Conservation (phyloP, 768 basidiomycete species). For the Termitomyces sp. region DNA sequence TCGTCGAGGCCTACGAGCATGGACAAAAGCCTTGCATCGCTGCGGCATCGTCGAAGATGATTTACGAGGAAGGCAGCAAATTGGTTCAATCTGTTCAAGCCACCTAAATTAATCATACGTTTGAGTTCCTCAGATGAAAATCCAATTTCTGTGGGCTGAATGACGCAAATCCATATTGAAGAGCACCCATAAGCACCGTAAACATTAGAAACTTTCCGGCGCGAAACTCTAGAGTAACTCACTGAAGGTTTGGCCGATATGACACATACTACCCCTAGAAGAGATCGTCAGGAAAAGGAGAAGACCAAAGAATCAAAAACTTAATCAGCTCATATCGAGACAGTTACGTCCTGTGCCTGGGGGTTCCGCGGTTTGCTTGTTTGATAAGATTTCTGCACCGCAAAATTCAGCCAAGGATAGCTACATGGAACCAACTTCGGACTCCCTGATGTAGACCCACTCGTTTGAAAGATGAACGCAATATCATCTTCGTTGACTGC, state of each 20-base stretch:
- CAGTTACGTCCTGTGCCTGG: constrained; percentile 63
- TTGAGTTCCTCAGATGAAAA: constrained; percentile 68
- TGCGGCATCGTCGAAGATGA: constrained; percentile 56
- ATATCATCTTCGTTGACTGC: constrained; percentile 36
- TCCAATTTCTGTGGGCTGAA: constrained; percentile 61
- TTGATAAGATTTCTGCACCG: constrained; percentile 55
- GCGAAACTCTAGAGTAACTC: constrained; percentile 27
- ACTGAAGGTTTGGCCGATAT: constrained; percentile 78
- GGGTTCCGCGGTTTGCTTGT: constrained; percentile 42
- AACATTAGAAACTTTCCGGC: constrained; percentile 29
- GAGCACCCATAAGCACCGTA: constrained; percentile 63
- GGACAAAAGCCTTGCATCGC: constrained; percentile 57
- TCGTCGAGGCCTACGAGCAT: constrained; percentile 58
- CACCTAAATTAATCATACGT: constrained; percentile 64
- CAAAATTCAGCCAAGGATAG: constrained; percentile 62
- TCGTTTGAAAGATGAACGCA: constrained; percentile 77
- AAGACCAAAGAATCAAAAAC: background rate
- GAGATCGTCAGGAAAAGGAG: constrained; percentile 4
- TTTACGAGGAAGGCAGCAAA: constrained; percentile 65
- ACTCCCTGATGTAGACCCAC: constrained; percentile 80
- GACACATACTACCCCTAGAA: constrained; percentile 77
- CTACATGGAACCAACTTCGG: constrained; percentile 77
- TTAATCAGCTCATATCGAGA: constrained; percentile 54
- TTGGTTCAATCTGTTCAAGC: constrained; percentile 72
- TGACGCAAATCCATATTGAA: constrained; percentile 69